Base-by-base conservation (phyloP, 2,329 filamentous ascomycete species). In the Dactylellina leptospora region DNA sequence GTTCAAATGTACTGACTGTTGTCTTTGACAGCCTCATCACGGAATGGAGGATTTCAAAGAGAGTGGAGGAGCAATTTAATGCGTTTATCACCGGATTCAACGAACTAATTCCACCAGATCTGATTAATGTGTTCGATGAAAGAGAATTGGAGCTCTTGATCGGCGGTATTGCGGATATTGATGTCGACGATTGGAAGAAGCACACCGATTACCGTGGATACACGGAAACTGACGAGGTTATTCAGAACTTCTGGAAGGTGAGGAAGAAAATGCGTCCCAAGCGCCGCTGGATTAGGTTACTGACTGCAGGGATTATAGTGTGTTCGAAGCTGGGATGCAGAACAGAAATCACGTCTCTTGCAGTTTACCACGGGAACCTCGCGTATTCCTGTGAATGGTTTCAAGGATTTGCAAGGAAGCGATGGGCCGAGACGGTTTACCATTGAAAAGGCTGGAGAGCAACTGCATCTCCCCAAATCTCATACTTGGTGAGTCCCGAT, bases 141-240 rank as follows among this genome's bases (percentile, higher is more conserved):
- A 90, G 95, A 77, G 95, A 99, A 81, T 84, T 99, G 50, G 95
- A 99, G 81, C 83, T 99, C 76, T 85, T 99, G 76, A 97, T 99
- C 78, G 95, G 95, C 75, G 95, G 95, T 85, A 99, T 99, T 77
- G 95, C 95, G n/a, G 95, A 99, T 81, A 99, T 99, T 76, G 95
- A 99, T 78, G 93, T 99, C 13, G 95, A 99, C 72, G 95, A 99
- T 81, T 99, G 95, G 95, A 97, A 99, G 89, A 99, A 99, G 84
- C 95, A 99, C 82, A 99, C 95, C 48, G 95, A 99, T 79, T 99
- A 99, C 81, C 90, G 95, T 77, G 95, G 95, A 60, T 99, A 99
- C 85, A 97, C 96, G 8, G 95, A 99, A 82, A 92, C 89, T 64
- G 95, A 99, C 77, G 92, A 97, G 78, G 95, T 99, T 23, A 95